Evolutionary conservation across 352 stramenopile genomes (phyloP), one percentile per base, ranked within the genome.

Genomic region (Pythium aquatile): DNA sequence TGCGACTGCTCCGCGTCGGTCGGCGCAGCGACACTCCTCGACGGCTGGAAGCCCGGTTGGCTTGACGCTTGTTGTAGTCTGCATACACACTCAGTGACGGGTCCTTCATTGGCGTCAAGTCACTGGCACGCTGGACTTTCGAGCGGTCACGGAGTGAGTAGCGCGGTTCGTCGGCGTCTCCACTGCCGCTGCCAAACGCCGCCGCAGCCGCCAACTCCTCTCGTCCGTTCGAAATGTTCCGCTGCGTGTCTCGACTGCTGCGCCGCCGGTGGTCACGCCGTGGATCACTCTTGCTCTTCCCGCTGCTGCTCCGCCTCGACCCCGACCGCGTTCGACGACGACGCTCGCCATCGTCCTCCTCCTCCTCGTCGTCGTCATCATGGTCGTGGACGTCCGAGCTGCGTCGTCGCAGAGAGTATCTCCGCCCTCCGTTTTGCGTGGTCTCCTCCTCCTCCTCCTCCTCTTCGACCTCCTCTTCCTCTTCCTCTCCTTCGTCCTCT

Each of bases 101-200:
- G 35, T 73, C 73, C 33, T 80, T 74, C 5, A 63, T 44, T 9
- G 74, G 65, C 9, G 71, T 70, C 26, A 72, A 3, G 55, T 61
- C 51, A 3, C 76, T 76, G 0, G 56, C 37, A 32, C 76, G 72
- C 61, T 87, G 74, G 10, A 80, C 77, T 71, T 93, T 94, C 0
- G 80, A 83, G 10, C 85, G 83, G 75, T 93, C 73, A 17, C 85
- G 78, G 14, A 94, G 71, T 7, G 77, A 86, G 63, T 94, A 94
- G 17, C 85, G 81, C 3, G 66, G 72, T 28, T 71, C 74, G 40
- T 55, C 73, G 9, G 71, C 72, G 24, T 72, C 70, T 9, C 37
- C 57, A 16, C 30, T 47, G n/a, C 47, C 47, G 6, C 47, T 54
- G 26, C 47, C 47, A 20, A 47, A 37, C n/a, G 37, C 17, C 20